A percentile compares a stretch with the other conserved stretches of the same genome.
Evolutionary conservation across 345 rosid genomes (phyloP).

Genomic region (Mallotus nudiflorus): DNA sequence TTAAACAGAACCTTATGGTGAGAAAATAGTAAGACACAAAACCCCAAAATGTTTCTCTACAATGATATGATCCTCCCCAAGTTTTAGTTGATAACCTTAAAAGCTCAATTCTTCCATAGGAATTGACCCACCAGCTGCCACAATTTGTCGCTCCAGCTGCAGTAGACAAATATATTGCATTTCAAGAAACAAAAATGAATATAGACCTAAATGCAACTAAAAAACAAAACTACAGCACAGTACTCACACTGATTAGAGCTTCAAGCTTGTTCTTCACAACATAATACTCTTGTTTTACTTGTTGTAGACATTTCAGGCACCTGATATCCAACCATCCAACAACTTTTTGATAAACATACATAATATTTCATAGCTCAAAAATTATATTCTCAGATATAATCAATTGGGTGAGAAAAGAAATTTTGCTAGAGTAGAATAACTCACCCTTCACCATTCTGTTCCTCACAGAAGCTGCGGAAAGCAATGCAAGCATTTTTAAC

Average conservation of each 20-base stretch:
- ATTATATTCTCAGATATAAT: background rate
- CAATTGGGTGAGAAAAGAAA: background rate
- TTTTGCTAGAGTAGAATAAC: constrained; percentile 21
- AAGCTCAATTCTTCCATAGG: constrained; percentile 53
- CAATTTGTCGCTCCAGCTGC: constrained; percentile 91
- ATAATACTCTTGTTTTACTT: constrained; percentile 76
- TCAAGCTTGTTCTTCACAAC: constrained; percentile 81
- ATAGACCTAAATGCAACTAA: constrained; percentile 2
- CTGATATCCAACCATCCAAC: constrained; percentile 35
- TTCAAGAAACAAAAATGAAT: background rate
- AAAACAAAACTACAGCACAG: background rate
- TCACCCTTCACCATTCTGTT: constrained; percentile 74
- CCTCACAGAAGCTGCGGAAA: constrained; percentile 80
- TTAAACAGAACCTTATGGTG: constrained; percentile 19
- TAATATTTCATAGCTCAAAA: background rate
- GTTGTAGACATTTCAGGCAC: constrained; percentile 79
- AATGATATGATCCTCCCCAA: constrained; percentile 12
- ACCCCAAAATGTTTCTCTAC: constrained; percentile 25
- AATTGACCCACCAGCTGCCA: constrained; percentile 82
- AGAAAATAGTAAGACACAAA: constrained; percentile 13
- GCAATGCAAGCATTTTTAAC: constrained; percentile 77
- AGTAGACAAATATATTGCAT: constrained; percentile 1
- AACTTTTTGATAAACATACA: background rate
- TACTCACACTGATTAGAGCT: constrained; percentile 63
- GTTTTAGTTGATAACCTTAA: constrained; percentile 22